Evolutionary conservation across 2,329 filamentous ascomycete genomes (phyloP).

Genomic region (Aspergillus ochraceus): DNA sequence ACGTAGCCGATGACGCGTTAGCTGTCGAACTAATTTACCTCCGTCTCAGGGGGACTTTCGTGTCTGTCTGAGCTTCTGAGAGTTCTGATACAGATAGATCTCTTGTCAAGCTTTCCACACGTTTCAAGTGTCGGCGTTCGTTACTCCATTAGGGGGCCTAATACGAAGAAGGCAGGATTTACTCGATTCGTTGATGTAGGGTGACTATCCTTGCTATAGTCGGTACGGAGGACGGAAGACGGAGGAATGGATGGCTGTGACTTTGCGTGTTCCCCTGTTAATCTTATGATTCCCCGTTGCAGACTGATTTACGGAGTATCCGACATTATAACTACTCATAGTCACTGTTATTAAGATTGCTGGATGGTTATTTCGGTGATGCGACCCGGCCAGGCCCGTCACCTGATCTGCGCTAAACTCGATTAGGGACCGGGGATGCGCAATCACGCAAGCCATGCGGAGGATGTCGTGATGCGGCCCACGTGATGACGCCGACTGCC

Average conservation of each 20-base stretch:
- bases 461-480: conserved; percentile 25
- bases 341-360: too few species aligned
- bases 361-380: too few species aligned
- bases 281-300: too few species aligned
- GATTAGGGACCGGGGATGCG: conserved; percentile 6
- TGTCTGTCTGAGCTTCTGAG: too few species aligned
- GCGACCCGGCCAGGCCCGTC: conserved; percentile 7
- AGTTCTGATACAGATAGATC: not conserved
- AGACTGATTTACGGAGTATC: too few species aligned
- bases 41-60: not conserved
- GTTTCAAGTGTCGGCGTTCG: not conserved
- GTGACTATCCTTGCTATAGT: too few species aligned
- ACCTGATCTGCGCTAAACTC: conserved; percentile 5
- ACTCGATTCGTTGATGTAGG: not conserved
- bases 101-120: not conserved
- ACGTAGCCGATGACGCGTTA: not conserved
- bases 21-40: not conserved
- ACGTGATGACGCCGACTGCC: not conserved
- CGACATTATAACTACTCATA: too few species aligned
- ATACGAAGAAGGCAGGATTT: not conserved
- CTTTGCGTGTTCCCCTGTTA: too few species aligned
- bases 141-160: not conserved
- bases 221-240: too few species aligned
- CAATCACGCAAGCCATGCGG: conserved; percentile 27
- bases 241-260: too few species aligned